Conservation (phyloP, 2,329 filamentous ascomycete genomes). For the Fusarium clavum region DNA sequence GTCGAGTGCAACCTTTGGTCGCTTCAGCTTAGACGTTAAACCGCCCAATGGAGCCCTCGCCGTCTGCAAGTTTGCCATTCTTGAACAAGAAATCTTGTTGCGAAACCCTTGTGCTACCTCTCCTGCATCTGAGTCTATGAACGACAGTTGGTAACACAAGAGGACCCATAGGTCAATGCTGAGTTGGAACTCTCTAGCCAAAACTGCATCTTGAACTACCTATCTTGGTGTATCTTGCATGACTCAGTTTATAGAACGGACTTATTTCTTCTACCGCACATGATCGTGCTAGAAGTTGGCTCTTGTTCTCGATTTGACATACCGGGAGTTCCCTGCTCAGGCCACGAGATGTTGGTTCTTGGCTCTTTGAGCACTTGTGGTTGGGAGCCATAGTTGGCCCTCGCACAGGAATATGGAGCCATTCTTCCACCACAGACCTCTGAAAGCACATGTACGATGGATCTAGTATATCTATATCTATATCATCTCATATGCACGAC, state of each 20-base stretch:
- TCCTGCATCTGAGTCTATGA: not conserved
- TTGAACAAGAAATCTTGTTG: not conserved
- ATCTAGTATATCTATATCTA: not conserved
- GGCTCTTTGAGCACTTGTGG: conserved; percentile 1
- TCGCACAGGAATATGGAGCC: conserved; percentile 30
- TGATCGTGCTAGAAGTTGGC: not conserved
- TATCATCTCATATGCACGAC: not conserved
- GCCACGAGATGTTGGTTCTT: not conserved
- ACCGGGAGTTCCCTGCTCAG: conserved; percentile 25
- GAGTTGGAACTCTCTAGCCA: not conserved
- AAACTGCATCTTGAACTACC: not conserved
- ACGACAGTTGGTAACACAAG: not conserved
- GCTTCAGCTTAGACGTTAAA: not conserved
- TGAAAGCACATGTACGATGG: conserved; percentile 16
- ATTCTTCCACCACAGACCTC: conserved; percentile 31
- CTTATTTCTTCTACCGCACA: not conserved
- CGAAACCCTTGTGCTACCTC: conserved; percentile 1
- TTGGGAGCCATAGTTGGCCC: conserved; percentile 27
- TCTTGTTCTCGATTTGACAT: conserved; percentile 10
- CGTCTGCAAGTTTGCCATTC: conserved; percentile 1
- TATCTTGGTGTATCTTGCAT: not conserved
- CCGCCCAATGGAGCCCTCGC: not conserved
- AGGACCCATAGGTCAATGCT: conserved; percentile 3
- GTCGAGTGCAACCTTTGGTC: not conserved
- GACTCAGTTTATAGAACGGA: not conserved